phyloP scores from a whole-genome alignment of 306 rosid genomes.

The Dicorynia guianensis region DNA sequence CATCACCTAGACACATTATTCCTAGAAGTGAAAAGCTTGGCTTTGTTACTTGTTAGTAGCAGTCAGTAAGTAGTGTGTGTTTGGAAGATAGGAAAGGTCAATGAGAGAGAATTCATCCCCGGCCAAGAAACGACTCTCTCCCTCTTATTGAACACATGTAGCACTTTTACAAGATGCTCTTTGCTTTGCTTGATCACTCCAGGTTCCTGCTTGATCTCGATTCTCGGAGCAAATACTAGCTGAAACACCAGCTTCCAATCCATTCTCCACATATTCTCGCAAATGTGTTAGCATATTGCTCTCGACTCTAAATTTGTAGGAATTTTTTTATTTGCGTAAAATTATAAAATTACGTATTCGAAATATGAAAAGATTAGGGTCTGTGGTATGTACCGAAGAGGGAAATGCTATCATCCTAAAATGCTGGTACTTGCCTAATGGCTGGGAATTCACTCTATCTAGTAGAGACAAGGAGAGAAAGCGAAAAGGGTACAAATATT shows the following conservation, averaged over 20 bases:
- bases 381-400: constrained; percentile 62
- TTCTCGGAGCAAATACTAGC: constrained; percentile 81
- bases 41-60: constrained; percentile 45
- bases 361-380: too few relatives aligned
- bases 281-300: constrained; percentile 81
- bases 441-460: constrained; percentile 41
- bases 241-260: constrained; percentile 84
- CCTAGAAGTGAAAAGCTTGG: constrained; percentile 59
- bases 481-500: background rate
- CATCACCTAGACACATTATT: constrained; percentile 80
- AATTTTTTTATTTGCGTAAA: too few relatives aligned
- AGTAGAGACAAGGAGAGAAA: background rate
- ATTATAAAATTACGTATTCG: too few relatives aligned
- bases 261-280: constrained; percentile 67
- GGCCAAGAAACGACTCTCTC: constrained; percentile 64
- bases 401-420: constrained; percentile 66
- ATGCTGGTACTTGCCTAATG: constrained; percentile 92
- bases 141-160: constrained; percentile 68
- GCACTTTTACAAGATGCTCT: constrained; percentile 71
- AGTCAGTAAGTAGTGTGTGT: constrained; percentile 60
- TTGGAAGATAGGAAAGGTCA: constrained; percentile 90
- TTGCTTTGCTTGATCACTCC: constrained; percentile 55
- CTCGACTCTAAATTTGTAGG: constrained; percentile 65
- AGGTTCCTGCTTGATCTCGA: constrained; percentile 74
- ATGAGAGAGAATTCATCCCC: constrained; percentile 85